A percentile compares a stretch with the other conserved stretches of the same genome.
Conservation (phyloP, 192 early-diverging fungal genomes). For the Coemansia sp. region DNA sequence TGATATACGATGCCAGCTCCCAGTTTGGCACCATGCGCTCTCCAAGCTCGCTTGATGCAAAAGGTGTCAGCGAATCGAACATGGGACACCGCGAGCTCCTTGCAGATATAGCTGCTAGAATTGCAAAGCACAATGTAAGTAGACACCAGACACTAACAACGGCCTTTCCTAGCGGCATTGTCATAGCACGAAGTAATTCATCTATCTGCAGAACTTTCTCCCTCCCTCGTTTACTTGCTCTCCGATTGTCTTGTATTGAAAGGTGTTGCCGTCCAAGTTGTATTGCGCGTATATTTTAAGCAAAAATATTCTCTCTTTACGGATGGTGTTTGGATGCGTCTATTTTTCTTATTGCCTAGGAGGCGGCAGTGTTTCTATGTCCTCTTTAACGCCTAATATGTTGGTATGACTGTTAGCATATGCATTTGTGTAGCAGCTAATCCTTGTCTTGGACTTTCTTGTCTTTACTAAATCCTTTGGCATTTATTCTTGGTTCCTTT, state of each 20-base stretch:
- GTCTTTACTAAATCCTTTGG: neutral
- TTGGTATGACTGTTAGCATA: neutral
- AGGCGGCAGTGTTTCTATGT: neutral
- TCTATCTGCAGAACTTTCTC: neutral
- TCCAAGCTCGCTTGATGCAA: conserved; percentile 16
- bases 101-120: conserved; percentile 1
- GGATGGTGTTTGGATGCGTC: neutral
- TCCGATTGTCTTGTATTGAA: neutral
- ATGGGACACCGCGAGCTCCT: neutral
- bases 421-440: neutral
- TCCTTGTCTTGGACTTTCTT: no score
- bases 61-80: neutral
- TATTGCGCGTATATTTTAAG: neutral
- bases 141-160: neutral
- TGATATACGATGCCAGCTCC: conserved; percentile 54
- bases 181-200: neutral
- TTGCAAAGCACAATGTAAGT: conserved; percentile 11
- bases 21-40: conserved; percentile 56
- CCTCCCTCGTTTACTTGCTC: conserved; percentile 2
- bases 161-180: neutral
- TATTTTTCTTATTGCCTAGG: neutral
- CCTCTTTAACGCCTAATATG: neutral
- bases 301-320: neutral
- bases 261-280: neutral
- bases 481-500: neutral